Evolutionary conservation across 352 stramenopile genomes (phyloP).

Genomic region (Phytophthora aleatoria): DNA sequence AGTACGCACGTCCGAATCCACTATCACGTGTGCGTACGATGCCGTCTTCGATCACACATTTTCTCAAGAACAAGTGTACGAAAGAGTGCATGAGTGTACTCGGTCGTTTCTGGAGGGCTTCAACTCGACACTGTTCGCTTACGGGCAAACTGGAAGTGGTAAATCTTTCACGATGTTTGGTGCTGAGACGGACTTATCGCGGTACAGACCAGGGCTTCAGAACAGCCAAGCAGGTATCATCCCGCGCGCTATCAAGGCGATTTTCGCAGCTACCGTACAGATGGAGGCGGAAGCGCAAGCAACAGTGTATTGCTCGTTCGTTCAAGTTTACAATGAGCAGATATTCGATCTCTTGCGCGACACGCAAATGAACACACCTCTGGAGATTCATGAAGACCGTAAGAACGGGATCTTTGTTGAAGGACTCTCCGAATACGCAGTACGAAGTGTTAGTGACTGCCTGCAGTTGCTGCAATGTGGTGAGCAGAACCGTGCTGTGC

Average conservation of each 20-base stretch:
- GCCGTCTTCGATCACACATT: conserved; percentile 79
- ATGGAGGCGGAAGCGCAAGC: conserved; percentile 52
- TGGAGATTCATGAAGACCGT: conserved; percentile 88
- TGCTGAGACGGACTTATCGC: conserved; percentile 68
- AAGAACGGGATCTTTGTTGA: conserved; percentile 92
- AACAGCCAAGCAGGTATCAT: conserved; percentile 90
- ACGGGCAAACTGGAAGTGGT: conserved; percentile 83
- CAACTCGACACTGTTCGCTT: conserved; percentile 87
- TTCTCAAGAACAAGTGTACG: conserved; percentile 83
- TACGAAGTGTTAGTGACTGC: conserved; percentile 85
- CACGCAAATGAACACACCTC: conserved; percentile 63
- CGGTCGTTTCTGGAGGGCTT: conserved; percentile 82
- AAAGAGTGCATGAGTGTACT: conserved; percentile 75
- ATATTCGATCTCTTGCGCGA: conserved; percentile 91
- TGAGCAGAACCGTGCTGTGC: conserved; percentile 88
- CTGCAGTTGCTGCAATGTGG: conserved; percentile 83
- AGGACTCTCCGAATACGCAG: conserved; percentile 91
- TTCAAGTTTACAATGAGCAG: conserved; percentile 94
- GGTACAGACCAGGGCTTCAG: conserved; percentile 74
- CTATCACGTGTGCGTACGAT: conserved; percentile 83
- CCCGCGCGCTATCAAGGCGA: conserved; percentile 88
- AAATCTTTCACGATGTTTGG: conserved; percentile 92
- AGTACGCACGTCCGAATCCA: conserved; percentile 68
- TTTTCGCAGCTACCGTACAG: conserved; percentile 74
- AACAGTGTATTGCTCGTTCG: conserved; percentile 82